phyloP scores from a whole-genome alignment of 441 rosid species.

The Daphne laureola region DNA sequence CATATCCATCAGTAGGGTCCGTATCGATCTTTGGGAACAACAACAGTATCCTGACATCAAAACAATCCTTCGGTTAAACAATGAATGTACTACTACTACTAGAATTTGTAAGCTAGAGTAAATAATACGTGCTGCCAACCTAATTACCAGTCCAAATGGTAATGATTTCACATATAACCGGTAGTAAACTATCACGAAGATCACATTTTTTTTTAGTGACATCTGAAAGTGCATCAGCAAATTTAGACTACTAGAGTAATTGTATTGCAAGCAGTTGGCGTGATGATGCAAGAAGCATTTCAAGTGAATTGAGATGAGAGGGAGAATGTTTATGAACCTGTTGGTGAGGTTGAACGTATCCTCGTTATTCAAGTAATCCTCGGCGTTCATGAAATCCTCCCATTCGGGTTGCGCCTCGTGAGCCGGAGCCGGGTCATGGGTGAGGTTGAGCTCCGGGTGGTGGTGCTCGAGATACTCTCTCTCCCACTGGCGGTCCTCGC shows the following conservation, averaged over 20 bases:
- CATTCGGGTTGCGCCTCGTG: conserved; percentile 91
- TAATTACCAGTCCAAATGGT: too few species aligned
- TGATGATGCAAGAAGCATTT: too few species aligned
- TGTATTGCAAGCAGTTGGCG: too few species aligned
- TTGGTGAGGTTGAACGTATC: conserved; percentile 79
- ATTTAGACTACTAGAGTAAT: too few species aligned
- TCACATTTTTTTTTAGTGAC: too few species aligned
- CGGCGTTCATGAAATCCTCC: conserved; percentile 90
- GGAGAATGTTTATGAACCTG: conserved; percentile 30
- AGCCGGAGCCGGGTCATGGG: conserved; percentile 52
- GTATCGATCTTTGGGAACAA: conserved; percentile 91
- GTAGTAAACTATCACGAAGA: too few species aligned
- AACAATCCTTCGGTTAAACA: conserved; percentile 7
- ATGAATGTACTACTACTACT: not conserved
- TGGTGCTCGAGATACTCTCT: conserved; percentile 48
- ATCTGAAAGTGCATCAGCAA: too few species aligned
- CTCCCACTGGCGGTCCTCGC: conserved; percentile 92
- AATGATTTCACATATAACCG: too few species aligned
- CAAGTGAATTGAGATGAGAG: too few species aligned
- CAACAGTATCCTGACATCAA: conserved; percentile 48
- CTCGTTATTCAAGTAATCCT: conserved; percentile 84
- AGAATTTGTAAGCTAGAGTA: too few species aligned
- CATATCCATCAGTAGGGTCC: conserved; percentile 63
- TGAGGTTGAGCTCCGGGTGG: conserved; percentile 41
- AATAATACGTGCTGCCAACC: too few species aligned